These are phyloP conservation scores for Neurospora africana DNA, from an alignment of 495 filamentous ascomycete genomes.

Conservation along the genomic window DNA sequence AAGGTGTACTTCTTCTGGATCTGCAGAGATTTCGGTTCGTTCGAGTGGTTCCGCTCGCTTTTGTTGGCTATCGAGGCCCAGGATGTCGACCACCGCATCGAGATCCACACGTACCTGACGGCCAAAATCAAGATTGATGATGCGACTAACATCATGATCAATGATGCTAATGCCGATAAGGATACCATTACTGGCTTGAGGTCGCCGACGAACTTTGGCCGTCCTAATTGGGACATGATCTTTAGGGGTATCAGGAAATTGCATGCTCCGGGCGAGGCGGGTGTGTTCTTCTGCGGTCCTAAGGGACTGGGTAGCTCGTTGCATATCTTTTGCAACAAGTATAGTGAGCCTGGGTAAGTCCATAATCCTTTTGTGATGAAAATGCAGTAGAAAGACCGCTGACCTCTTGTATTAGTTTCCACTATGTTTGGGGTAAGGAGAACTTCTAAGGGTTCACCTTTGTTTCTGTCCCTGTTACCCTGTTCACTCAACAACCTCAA, in stretches of 20 bases:
- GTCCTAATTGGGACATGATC: conserved; percentile 73
- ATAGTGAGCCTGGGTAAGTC: conserved; percentile 58
- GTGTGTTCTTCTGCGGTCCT: conserved; percentile 73
- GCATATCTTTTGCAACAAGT: conserved; percentile 68
- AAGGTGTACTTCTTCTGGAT: conserved; percentile 87
- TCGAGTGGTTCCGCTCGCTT: conserved; percentile 74
- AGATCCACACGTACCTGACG: conserved; percentile 67
- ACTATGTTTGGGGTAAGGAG: conserved; percentile 66
- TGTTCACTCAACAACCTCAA: background rate
- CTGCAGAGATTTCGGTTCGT: conserved; percentile 66
- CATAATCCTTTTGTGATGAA: background rate
- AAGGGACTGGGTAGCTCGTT: conserved; percentile 57
- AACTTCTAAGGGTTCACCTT: conserved; percentile 47
- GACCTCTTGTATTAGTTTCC: conserved; percentile 28
- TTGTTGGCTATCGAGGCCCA: conserved; percentile 73
- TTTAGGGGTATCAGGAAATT: conserved; percentile 66
- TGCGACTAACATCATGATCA: conserved; percentile 76
- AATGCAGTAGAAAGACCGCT: background rate
- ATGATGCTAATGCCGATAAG: conserved; percentile 68
- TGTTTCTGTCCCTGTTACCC: background rate
- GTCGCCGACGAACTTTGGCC: conserved; percentile 66
- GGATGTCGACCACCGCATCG: conserved; percentile 68
- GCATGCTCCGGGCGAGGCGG: conserved; percentile 59
- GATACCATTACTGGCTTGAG: conserved; percentile 67
- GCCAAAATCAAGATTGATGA: conserved; percentile 71